Evolutionary conservation across 345 rosid species (phyloP), one percentile per base, ranked within the genome.

Genomic region (Citrus sp.): DNA sequence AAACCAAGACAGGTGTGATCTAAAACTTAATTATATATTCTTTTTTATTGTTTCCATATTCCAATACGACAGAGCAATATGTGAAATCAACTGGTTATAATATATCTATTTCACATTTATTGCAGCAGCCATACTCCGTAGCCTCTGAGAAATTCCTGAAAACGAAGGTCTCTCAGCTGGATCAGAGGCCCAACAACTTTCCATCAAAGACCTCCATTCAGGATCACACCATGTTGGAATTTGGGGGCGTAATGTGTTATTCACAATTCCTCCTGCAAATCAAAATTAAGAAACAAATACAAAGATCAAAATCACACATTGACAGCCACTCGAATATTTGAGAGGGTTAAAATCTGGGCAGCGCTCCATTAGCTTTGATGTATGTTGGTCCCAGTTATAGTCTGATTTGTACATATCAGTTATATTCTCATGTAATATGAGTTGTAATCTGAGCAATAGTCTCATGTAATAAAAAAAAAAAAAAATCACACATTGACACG

Each of bases 141-240:
- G 90, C 89, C 87, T 94, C 86, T 85, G 90, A 70, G 99, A 94
- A 63, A 96, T 90, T 56, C 92, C 95, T 49, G 98, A 82, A 88
- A 96, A 96, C 0, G 98, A 90, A n/a, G 97, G 98, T 82, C 98
- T 94, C 80, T 84, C 98, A 32, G 89, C 79, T 24, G 98, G 98
- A 81, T 94, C 99, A 34, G 92, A 86, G 35, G 93, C 87, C 99
- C 99, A 96, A 76, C 97, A 87, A 78, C 90, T 89, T 86, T 89
- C 95, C 99, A 96, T 94, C 84, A 96, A 82, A 68, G 88, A 84
- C 80, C 90, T 96, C 99, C 99, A 96, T 72, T 94, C 98, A 46
- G 99, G 99, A 87, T 94, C 99, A 78, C 99, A 96, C 98, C 99
- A 94, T 51, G 93, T 82, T 35, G 98, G 99, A 78, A 90, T 89